These are phyloP conservation scores for Phialocephala sp. DNA, from an alignment of 2,329 filamentous ascomycete genomes.

Conservation along the genomic window DNA sequence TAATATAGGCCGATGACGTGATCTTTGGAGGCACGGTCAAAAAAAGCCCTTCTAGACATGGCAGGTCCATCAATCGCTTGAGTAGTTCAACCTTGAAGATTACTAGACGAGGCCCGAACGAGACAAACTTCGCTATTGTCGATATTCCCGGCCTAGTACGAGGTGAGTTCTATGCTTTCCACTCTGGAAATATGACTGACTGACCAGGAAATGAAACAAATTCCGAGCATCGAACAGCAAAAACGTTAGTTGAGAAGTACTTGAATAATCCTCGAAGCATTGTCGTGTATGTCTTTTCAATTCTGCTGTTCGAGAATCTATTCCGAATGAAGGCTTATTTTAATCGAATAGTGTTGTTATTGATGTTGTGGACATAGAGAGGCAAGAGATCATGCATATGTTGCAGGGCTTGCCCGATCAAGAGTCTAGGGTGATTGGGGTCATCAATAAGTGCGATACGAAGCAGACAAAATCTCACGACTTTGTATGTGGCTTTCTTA, in stretches of 20 bases:
- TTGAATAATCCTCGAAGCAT: constrained; percentile 49
- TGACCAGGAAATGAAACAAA: constrained; percentile 17
- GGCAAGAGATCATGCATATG: constrained; percentile 21
- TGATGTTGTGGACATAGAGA: constrained; percentile 16
- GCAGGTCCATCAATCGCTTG: constrained; percentile 14
- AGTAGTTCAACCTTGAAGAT: constrained; percentile 30
- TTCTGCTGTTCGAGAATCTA: background rate
- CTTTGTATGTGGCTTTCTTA: constrained; percentile 7
- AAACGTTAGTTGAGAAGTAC: constrained; percentile 41
- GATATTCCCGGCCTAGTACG: constrained; percentile 40
- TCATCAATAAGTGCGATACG: constrained; percentile 24
- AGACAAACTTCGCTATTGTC: constrained; percentile 35
- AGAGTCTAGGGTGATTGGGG: constrained; percentile 19
- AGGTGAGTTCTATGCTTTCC: constrained; percentile 14
- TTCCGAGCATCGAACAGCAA: constrained; percentile 25
- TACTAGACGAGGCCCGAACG: constrained; percentile 28
- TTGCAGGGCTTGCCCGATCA: constrained; percentile 14
- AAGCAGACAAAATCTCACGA: constrained; percentile 16
- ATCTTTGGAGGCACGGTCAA: constrained; percentile 20
- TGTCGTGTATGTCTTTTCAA: constrained; percentile 41
- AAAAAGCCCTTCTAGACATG: constrained; percentile 10
- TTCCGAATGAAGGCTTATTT: background rate
- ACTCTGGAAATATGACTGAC: background rate
- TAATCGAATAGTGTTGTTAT: constrained; percentile 9
- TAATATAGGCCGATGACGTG: constrained; percentile 19